Base-by-base conservation (phyloP, 768 basidiomycete species). In the Hypsizygus marmoreus region DNA sequence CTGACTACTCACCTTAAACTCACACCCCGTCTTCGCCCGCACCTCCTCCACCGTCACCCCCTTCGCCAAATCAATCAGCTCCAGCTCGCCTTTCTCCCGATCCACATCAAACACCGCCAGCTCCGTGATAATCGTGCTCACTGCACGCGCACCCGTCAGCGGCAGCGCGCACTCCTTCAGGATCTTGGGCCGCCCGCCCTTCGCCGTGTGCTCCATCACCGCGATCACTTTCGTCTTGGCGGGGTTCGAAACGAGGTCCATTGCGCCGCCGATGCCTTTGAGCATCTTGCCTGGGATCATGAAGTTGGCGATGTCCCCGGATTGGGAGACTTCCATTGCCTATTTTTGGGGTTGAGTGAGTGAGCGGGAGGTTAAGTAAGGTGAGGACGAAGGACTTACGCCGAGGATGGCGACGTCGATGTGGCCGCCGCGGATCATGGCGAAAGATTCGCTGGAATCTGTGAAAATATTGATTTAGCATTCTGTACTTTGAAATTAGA, bases 371-470 rank as follows among this genome's bases (percentile, higher is more conserved):
- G 16, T 11, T 26, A 35, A 10, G 43, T 39, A 22, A 16, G 26
- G 17, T 40, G 33, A 41, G 23, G 47, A 13, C 23, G 33, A 36
- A n/a, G 33, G 46, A 72, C 85, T 60, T 67, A 89, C 91, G 22
- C 95, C 95, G 38, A 97, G 81, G 60, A 97, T 95, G 6, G 93
- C 84, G 36, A 95, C 89, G 55, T 97, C 84, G 39, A 97, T 82
- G 67, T 97, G 95, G 4, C 95, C 95, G 34, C 95, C 95, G 42
- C 95, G 89, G 67, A 97, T 97, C 95, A 97, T 97, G 9, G 88
- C 89, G 59, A 97, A 97, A 3, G 91, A 94, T 68, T 97, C 94
- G 56, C 82, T 82, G 3, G 92, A 94, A 68, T 95, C 89, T 88
- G 50, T 19, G 37, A 49, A 43, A 16, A 17, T 6, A 37, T n/a